Evolutionary conservation across 2,329 filamentous ascomycete genomes (phyloP), one percentile per base, ranked within the genome.

Genomic region (Aspergillus luchuensis): DNA sequence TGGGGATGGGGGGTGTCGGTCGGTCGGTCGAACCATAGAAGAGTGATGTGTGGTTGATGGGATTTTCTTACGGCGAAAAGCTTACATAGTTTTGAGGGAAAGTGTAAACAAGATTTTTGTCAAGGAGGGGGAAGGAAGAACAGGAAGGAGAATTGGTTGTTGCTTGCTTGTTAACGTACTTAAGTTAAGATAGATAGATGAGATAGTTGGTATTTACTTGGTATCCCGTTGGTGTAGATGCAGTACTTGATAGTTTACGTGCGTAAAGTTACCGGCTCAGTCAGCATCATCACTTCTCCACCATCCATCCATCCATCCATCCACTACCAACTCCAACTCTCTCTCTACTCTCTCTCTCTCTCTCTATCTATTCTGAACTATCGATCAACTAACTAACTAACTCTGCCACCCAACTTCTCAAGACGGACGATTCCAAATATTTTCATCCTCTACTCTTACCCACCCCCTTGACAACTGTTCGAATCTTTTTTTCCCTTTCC

Each of bases 51-150:
- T 36, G 33, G 33, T 36, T 36, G 10, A 36, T 36, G 33, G 33
- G 33, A 30, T 15, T 15, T 45, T 23, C 41, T 19, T 3, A 21
- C 33, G 39, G 36, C 7, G 21, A 21, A 21, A 36, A 36, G 33
- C 49, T 54, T 58, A 58, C 59, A 50, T 47, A n/a, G 23, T 13
- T 8, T 38, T 13, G 11, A 36, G 10, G 33, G 33, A 36, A 36
- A 36, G 33, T 25, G 47, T 10, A 33, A 25, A 41, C 39, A 28
- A 57, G 41, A 45, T 45, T 45, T 3, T 7, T 36, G 11, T 36
- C 13, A 11, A 33, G 28, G 28, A 30, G 28, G 41, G 41, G 41
- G 6, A 8, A 15, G 13, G 8, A 45, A 15, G 19, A 23, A 21
- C 41, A 45, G 41, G 41, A 23, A 36, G 33, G 33, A 36, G 33